Percentiles rank a stretch among this genome's conserved stretches.
Evolutionary conservation across 441 rosid species (phyloP).

Genomic region (Gossypium davidsonii): DNA sequence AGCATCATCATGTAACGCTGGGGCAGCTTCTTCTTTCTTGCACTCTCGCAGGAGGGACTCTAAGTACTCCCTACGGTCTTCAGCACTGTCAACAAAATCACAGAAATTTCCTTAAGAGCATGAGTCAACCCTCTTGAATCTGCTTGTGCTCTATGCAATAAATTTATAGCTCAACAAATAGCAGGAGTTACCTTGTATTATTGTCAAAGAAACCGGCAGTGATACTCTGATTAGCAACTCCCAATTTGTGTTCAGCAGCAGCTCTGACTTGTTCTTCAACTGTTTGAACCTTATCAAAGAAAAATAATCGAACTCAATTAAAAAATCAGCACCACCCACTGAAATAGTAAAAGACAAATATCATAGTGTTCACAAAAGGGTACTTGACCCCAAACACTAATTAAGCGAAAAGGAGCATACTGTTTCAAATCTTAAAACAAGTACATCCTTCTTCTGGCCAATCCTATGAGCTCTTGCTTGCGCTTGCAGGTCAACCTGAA

Average conservation of each 20-base stretch:
- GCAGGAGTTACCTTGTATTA: conserved; percentile 59
- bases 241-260: conserved; percentile 91
- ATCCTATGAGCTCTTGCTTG: conserved; percentile 97
- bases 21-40: conserved; percentile 88
- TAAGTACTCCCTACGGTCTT: conserved; percentile 89
- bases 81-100: conserved; percentile 53
- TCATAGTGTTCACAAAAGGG: background rate
- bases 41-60: conserved; percentile 83
- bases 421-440: conserved; percentile 92
- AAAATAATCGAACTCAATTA: background rate
- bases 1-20: conserved; percentile 81
- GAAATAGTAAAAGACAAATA: background rate
- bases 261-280: conserved; percentile 97
- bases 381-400: conserved; percentile 1
- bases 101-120: conserved; percentile 15
- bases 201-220: conserved; percentile 97
- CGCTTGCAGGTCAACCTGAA: conserved; percentile 95
- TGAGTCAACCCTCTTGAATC: conserved; percentile 5
- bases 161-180: background rate
- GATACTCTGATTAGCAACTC: conserved; percentile 96
- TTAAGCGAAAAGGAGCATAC: conserved; percentile 28
- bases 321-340: background rate
- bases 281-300: conserved; percentile 61
- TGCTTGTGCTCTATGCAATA: background rate
- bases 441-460: conserved; percentile 96